These are phyloP conservation scores for Tuber microsphaerosporum DNA, from an alignment of 495 filamentous ascomycete species.

Conservation along the genomic window DNA sequence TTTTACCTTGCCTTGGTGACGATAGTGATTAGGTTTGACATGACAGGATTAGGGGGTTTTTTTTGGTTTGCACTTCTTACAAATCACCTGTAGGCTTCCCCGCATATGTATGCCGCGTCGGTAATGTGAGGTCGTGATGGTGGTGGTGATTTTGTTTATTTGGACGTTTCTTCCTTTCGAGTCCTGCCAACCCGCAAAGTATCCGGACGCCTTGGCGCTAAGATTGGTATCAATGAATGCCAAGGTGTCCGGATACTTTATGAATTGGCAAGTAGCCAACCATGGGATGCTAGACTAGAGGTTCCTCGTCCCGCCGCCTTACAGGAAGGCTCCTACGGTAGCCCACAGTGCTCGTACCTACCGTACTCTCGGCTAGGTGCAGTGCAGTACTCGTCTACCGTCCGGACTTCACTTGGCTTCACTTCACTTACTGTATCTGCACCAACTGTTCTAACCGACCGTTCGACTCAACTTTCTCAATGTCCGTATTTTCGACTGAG, in stretches of 20 bases:
- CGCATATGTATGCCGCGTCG: not conserved
- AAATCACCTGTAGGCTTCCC: not conserved
- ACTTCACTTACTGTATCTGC: not conserved
- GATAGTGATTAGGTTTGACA: not conserved
- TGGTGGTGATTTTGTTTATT: not conserved
- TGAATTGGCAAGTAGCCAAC: not conserved
- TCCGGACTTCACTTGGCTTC: not conserved
- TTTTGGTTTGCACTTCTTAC: not conserved
- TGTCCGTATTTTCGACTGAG: not conserved
- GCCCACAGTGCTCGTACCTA: not conserved
- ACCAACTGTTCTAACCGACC: not conserved
- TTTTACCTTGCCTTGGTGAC: not conserved
- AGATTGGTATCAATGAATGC: not conserved
- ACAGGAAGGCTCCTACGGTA: not conserved
- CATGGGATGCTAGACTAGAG: not conserved
- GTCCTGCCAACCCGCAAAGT: not conserved
- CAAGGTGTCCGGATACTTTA: not conserved
- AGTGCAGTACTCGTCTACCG: not conserved
- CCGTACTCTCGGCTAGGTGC: not conserved
- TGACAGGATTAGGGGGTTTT: not conserved
- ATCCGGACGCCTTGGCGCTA: not conserved
- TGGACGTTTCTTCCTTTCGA: not conserved
- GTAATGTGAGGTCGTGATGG: not conserved
- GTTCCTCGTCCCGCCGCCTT: not conserved
- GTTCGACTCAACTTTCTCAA: not conserved